Evolutionary conservation across 371 early-diverging fungal species (phyloP).

Genomic region (Mucor saturninus): DNA sequence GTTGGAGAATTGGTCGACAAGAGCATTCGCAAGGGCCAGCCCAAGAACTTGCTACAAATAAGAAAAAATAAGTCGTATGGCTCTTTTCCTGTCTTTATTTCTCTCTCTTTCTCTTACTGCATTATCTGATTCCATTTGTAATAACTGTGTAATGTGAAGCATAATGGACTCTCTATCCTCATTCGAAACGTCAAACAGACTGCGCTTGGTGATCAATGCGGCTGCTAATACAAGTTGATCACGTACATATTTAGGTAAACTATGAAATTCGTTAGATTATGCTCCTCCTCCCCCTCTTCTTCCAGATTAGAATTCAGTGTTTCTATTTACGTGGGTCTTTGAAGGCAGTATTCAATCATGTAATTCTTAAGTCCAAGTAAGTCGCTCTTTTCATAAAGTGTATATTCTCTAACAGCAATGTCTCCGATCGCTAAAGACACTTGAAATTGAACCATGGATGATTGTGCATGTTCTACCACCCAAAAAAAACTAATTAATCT

Average conservation of each 20-base stretch:
- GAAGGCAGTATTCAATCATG: constrained; percentile 62
- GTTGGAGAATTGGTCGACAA: constrained; percentile 72
- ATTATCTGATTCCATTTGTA: constrained; percentile 48
- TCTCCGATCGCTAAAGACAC: constrained; percentile 63
- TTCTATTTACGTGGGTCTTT: constrained; percentile 39
- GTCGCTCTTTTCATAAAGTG: constrained; percentile 54
- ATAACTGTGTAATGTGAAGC: constrained; percentile 53
- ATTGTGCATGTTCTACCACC: constrained; percentile 55
- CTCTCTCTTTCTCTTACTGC: constrained; percentile 33
- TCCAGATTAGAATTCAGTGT: too few relatives aligned
- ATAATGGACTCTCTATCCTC: constrained; percentile 61
- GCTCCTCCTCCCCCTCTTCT: too few relatives aligned
- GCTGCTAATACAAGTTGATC: constrained; percentile 52
- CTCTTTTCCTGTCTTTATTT: neutral
- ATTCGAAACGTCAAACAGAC: constrained; percentile 63
- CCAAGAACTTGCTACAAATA: constrained; percentile 49
- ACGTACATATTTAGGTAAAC: constrained; percentile 53
- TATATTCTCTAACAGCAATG: constrained; percentile 64
- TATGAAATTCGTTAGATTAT: constrained; percentile 12
- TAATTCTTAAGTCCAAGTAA: constrained; percentile 58
- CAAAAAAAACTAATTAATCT: too few relatives aligned
- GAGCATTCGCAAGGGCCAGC: constrained; percentile 57
- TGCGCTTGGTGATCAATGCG: constrained; percentile 70
- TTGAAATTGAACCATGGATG: constrained; percentile 67
- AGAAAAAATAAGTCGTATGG: neutral